Base-by-base conservation (phyloP, 106 monocot species). In the Platanthera guangdongensis region DNA sequence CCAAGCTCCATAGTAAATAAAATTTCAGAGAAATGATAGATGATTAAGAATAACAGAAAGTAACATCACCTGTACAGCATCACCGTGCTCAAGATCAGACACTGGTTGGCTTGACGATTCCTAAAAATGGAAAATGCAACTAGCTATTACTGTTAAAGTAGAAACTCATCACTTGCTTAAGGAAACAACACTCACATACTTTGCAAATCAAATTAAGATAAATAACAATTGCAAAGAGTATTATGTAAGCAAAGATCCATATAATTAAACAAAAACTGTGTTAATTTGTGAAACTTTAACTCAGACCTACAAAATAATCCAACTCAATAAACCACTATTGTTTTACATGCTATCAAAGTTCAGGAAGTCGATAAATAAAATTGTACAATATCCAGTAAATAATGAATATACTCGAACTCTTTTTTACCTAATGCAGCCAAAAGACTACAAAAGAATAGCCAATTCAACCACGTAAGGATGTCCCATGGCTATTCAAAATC, bases 21-120 rank as follows among this genome's bases (percentile, higher is more conserved):
- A 75, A 75, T 50, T 55, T 7, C 6, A 50, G 14, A 68, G 74
- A 4, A 52, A 57, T 12, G 19, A 28, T 51, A 7, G 32, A 7
- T 15, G 73, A 48, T 22, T 11, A 15, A 65, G 74, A 72, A 30
- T 9, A 45, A 7, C 21, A 75, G n/a, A 78, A 74, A 75, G 1
- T 4, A 8, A 8, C 72, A 22, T 70, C 54, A 95, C 95, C 84
- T 82, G 92, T 68, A 95, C 77, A 18, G 87, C 78, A 88, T 84
- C 81, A 8, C 95, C 95, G 75, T 92, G 82, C 53, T 95, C 95
- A 73, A 95, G 92, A 80, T 95, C 92, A 15, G 91, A 80, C 6
- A 81, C 18, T 13, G 59, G 77, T 15, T 13, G 80, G 68, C 51
- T 78, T 11, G 86, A 84, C 57, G 88, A 73, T 77, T 82, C 89